Evolutionary conservation across 495 filamentous ascomycete genomes (phyloP), one percentile per base, ranked within the genome.

Genomic region (Hamigera avellanea): DNA sequence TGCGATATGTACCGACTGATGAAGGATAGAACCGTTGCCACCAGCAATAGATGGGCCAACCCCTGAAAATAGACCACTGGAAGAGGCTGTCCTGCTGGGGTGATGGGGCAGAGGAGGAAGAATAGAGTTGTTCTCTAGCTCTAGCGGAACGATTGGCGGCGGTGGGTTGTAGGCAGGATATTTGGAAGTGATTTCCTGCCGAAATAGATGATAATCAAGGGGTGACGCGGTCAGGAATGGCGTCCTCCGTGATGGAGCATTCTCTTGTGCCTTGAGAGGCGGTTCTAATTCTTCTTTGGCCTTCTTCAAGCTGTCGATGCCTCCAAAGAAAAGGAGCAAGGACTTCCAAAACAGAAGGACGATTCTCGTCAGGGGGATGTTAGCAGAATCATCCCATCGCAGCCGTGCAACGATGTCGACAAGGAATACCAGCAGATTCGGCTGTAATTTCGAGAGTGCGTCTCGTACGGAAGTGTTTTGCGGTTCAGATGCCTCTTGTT

Each of bases 151-250:
- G 9, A 83, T 57, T 1, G 84, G 78, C 17, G 75, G 79, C 15
- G 91, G 93, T 3, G 91, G 89, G 41, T 87, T 79, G 56, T 96
- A 98, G 3, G 93, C 82, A 4, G 91, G 91, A 50, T 98, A 98
- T 62, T 98, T 98, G 0, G 91, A 96, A n/a, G 79, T 93, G 44
- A 98, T 86, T 56, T 98, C 91, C 55, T 96, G 89, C 17, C 93
- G 78, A 52, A 98, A 98, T 9, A 85, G 68, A 52, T 96, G 89
- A 50, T 98, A 98, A 49, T 98, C 93, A 8, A 98, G 67, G 9
- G 93, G 91, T 8, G 88, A 94, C 4, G 91, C 87, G 1, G 80
- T 93, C 38, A 98, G 86, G 26, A 86, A 58, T 0, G 75, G 56
- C 56, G 62, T 55, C 46, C 66, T 44, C 33, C 58, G 50, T 14